Evolutionary conservation across 2,329 filamentous ascomycete species (phyloP), one percentile per base, ranked within the genome.

Genomic region (Elsinoe batatas): DNA sequence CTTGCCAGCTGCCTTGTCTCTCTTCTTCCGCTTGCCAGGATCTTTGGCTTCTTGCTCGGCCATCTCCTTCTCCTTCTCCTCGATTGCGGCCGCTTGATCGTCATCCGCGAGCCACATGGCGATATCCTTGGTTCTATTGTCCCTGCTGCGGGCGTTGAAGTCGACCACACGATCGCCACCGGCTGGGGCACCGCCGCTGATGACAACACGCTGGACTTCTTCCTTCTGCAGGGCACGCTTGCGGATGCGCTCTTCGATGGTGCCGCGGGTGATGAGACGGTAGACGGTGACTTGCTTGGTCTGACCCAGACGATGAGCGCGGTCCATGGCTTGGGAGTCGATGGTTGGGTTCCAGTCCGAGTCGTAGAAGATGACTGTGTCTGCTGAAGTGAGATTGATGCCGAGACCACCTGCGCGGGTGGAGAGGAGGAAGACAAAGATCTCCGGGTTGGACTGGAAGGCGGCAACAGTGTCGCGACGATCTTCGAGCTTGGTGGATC

Each of bases 301-400:
- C 71, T 98, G 91, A 50, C 93, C 93, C 35, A 98, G 81, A 80
- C 93, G 88, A 81, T 98, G 93, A 11, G 93, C 93, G 70, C 93
- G 87, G 71, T 98, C 93, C 93, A 97, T 97, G 71, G 93, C 93
- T 71, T 98, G 93, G 54, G 88, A 95, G 70, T 98, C 93, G 66
- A 97, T 97, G 3, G 93, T 97, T 0, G 93, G 93, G 69, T 98
- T 98, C 93, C 93, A 98, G 71, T 98, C 93, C 10, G 89, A 95
- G 69, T 98, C 93, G 78, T 98, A 98, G 76, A 98, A 98, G 72
- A 98, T 97, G 72, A 98, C 93, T 0, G 93, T 98, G 69, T 98
- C 93, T 17, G 93, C 93, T 53, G 88, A 86, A 5, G 93, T 97
- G 62, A 98, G 76, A 67, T 98, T 98, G 78, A 98, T 98, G 74